Evolutionary conservation across 2,329 filamentous ascomycete genomes (phyloP).

Genomic region (Beauveria sp.): DNA sequence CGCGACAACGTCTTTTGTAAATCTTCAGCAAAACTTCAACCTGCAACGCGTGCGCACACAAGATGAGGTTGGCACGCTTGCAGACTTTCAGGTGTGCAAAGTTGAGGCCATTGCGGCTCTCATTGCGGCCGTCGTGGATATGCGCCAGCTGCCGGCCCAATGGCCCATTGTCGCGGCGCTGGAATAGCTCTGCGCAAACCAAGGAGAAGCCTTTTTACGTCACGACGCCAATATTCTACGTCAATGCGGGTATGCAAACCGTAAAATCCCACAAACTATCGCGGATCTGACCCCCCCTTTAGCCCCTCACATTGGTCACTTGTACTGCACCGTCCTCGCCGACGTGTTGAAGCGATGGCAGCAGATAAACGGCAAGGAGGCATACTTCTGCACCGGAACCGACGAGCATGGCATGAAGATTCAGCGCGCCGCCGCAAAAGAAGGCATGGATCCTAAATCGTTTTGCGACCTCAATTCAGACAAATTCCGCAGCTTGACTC

Average conservation of each 20-base stretch:
- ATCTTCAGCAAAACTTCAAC: background rate
- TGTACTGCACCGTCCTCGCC: slow-evolving; percentile 86
- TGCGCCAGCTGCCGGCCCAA: slow-evolving; percentile 23
- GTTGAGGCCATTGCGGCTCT: slow-evolving; percentile 15
- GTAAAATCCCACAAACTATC: background rate
- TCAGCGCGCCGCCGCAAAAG: slow-evolving; percentile 71
- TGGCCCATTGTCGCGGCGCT: slow-evolving; percentile 19
- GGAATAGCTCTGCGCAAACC: slow-evolving; percentile 21
- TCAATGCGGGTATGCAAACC: slow-evolving; percentile 68
- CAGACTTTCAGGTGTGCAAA: slow-evolving; percentile 20
- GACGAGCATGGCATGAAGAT: slow-evolving; percentile 99
- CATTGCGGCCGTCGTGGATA: slow-evolving; percentile 18
- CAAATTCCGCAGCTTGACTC: slow-evolving; percentile 70
- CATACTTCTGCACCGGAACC: slow-evolving; percentile 80
- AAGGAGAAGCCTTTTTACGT: slow-evolving; percentile 78
- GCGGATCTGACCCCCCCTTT: slow-evolving; percentile 11
- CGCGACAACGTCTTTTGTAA: background rate
- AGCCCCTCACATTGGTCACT: slow-evolving; percentile 91
- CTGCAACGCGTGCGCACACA: background rate
- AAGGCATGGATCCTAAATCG: slow-evolving; percentile 65
- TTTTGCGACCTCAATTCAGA: slow-evolving; percentile 82
- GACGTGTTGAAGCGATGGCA: slow-evolving; percentile 94
- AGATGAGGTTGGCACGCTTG: slow-evolving; percentile 24
- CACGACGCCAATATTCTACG: slow-evolving; percentile 97
- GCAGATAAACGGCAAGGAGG: slow-evolving; percentile 60